Evolutionary conservation across 2,329 filamentous ascomycete genomes (phyloP), one percentile per base, ranked within the genome.

Genomic region (Diaporthe ampelina): DNA sequence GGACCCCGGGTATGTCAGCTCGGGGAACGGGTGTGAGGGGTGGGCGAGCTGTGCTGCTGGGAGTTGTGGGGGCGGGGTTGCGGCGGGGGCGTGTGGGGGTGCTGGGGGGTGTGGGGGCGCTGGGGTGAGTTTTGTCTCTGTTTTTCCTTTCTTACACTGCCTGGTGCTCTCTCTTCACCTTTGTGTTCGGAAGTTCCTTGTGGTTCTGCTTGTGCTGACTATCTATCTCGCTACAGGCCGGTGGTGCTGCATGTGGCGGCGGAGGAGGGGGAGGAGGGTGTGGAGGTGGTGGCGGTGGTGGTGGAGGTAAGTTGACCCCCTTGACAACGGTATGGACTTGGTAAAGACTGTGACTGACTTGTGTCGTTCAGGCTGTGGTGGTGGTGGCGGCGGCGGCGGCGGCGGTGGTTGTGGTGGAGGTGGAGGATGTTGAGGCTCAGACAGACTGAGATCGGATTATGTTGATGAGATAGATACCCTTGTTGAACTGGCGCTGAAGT

Each of bases 1-100:
- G 9, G 83, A 85, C 69, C 86, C 87, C 0, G 82, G 83, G 1
- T 78, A 77, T 3, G 75, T 81, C 0, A 79, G 78, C 6, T 76
- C 79, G 8, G 81, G 83, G n/a, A n/a, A n/a, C 3, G 84, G 84
- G 0, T 74, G 76, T 3, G 86, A 85, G 0, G 80, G 77, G 10
- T 82, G 82, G 45, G 87, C 84, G 0, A 82, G 78, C 5, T 90
- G 86, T 77, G 83, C 82, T 1, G 79, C 79, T 3, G 90, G 88
- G 0, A 89, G 86, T 1, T 91, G 89, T 76, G 84, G 84, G 1
- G 83, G 83, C 3, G 84, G 84, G 3, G 82, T 85, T 0, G 84
- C 85, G 0, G 83, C 83, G 3, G 86, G 88, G 3, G 84, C 84
- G 9, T 85, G 86, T 58, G 85, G 87, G 50, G 82, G 83, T 7